Base-by-base conservation (phyloP, 208 protist species). In the Strigomonas culicis region DNA sequence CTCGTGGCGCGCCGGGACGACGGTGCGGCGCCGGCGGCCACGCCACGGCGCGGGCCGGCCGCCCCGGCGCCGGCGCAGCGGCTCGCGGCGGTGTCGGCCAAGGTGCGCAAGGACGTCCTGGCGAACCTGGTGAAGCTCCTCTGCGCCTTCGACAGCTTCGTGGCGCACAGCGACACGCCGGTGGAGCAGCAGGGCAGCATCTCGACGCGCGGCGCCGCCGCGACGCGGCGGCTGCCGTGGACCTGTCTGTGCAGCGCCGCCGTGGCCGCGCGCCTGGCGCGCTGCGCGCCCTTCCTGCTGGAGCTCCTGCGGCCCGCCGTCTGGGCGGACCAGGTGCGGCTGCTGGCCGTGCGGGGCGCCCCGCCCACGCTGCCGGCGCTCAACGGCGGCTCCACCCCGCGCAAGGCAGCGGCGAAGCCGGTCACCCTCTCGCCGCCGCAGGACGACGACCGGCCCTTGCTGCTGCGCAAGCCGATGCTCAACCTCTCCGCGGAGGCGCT, bases 91-190 rank as follows among this genome's bases (percentile, higher is more conserved):
- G 27, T 25, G 11, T 27, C 41, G n/a, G 39, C 56, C 3, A 52
- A 68, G 8, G 46, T 28, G 50, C 74, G 78, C 36, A 61, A 66
- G 24, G 73, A 80, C n/a, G 69, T 80, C 31, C 39, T 93, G 22
- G 70, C 59, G 19, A 68, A 80, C 28, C 63, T 86, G 56, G 39
- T 82, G 34, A 82, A 84, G 66, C 74, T 94, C 15, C 64, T 94
- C 34, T 58, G 62, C 19, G 71, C 91, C 50, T 86, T 73, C 74
- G 88, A 94, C 64, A 88, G 82, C 68, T 88, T 86, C 62, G 68
- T 66, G 17, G 88, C 84, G 0, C 88, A 94, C 70, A 91, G 77
- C 69, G 88, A 94, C 39, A 77, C 72, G 27, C 75, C 79, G 2
- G 58, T 93, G 27, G 70, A 87, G 65, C 63, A 56, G 0, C 52